phyloP scores from a whole-genome alignment of 768 basidiomycete species.

The Calvatia gigantea region DNA sequence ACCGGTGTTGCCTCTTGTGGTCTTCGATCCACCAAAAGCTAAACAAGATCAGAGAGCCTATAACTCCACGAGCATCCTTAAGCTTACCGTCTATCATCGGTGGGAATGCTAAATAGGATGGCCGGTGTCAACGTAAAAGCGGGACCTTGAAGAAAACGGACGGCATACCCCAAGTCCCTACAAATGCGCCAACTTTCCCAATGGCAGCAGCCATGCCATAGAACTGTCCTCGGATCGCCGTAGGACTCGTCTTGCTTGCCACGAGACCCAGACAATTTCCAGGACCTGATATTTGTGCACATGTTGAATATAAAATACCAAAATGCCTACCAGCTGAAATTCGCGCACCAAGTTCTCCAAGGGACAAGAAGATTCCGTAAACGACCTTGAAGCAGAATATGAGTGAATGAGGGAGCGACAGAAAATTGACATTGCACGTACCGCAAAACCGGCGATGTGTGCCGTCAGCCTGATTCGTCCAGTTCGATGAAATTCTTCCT shows the following conservation, averaged over 20 bases:
- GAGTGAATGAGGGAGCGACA: no score
- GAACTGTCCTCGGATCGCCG: conserved; percentile 81
- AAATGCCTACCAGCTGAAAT: neutral
- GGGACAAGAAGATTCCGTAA: conserved; percentile 87
- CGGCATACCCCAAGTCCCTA: conserved; percentile 72
- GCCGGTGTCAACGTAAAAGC: neutral
- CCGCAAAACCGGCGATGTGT: conserved; percentile 74
- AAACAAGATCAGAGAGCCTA: conserved; percentile 12
- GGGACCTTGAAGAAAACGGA: neutral
- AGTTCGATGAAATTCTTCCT: neutral
- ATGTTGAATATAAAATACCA: neutral
- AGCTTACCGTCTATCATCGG: conserved; percentile 56
- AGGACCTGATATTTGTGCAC: conserved; percentile 49
- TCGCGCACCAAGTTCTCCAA: conserved; percentile 74
- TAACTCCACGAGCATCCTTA: neutral
- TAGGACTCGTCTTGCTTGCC: conserved; percentile 82
- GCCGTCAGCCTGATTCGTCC: conserved; percentile 41
- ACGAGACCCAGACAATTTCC: conserved; percentile 86
- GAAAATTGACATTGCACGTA: conserved; percentile 25
- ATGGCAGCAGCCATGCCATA: conserved; percentile 85
- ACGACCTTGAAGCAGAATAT: conserved; percentile 46
- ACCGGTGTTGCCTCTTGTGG: conserved; percentile 67
- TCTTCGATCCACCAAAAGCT: conserved; percentile 59
- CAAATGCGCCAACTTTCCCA: conserved; percentile 83
- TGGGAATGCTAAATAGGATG: conserved; percentile 49